A percentile compares a stretch with the other conserved stretches of the same genome.
phyloP scores from a whole-genome alignment of 352 stramenopile species.

The Vaucheria bursata region DNA sequence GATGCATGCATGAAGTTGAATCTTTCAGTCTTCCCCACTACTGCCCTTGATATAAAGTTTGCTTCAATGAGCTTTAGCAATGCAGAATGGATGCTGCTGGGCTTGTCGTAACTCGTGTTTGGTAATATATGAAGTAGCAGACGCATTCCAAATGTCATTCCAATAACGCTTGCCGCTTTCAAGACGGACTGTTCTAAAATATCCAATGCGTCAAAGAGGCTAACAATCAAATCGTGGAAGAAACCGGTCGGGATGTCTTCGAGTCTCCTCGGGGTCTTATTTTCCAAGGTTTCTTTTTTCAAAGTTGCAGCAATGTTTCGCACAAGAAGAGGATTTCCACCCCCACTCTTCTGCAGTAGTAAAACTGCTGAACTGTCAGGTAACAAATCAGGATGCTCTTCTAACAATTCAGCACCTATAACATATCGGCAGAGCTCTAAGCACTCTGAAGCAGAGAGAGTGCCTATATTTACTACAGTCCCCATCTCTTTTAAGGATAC shows the following conservation, averaged over 20 bases:
- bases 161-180: conserved; percentile 43
- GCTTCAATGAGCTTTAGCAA: conserved; percentile 46
- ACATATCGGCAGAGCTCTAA: conserved; percentile 24
- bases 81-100: conserved; percentile 19
- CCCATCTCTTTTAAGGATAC: conserved; percentile 18
- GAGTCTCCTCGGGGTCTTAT: conserved; percentile 17
- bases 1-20: conserved; percentile 46
- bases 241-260: conserved; percentile 33
- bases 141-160: conserved; percentile 33
- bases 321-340: conserved; percentile 43
- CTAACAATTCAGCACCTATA: conserved; percentile 15
- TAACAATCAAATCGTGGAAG: conserved; percentile 44
- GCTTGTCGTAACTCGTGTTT: conserved; percentile 18
- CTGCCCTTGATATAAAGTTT: conserved; percentile 43
- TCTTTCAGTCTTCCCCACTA: conserved; percentile 39
- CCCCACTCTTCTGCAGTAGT: conserved; percentile 40
- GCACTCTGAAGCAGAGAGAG: conserved; percentile 27
- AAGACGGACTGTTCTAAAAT: conserved; percentile 37
- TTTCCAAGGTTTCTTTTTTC: conserved; percentile 20
- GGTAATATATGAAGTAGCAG: conserved; percentile 45
- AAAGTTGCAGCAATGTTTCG: conserved; percentile 41
- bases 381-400: conserved; percentile 27
- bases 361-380: conserved; percentile 15
- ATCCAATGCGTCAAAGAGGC: conserved; percentile 39
- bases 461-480: conserved; percentile 25